Conservation (phyloP, 345 rosid genomes). For the Lagerstroemia speciosa region DNA sequence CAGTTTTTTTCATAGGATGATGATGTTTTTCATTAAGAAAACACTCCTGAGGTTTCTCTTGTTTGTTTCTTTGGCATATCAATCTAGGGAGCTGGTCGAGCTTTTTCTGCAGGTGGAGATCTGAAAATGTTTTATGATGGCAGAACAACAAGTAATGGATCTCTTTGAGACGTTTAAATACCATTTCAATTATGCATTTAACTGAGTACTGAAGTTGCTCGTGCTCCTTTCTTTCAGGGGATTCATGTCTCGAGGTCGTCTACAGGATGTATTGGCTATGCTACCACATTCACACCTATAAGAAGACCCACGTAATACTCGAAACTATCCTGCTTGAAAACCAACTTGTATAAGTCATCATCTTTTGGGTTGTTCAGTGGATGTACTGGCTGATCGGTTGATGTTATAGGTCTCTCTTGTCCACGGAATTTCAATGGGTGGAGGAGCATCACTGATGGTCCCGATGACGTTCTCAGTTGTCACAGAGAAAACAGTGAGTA, state of each 20-base stretch:
- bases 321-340: neutral
- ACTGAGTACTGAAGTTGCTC: neutral
- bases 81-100: constrained; percentile 79
- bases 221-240: constrained; percentile 40
- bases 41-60: neutral
- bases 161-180: neutral
- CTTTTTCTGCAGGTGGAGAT: constrained; percentile 97
- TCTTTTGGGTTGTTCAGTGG: neutral
- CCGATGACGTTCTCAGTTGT: constrained; percentile 92
- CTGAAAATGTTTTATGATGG: constrained; percentile 75
- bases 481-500: constrained; percentile 81
- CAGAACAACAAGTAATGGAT: constrained; percentile 51
- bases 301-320: constrained; percentile 57
- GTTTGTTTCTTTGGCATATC: neutral
- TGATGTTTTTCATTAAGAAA: neutral
- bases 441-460: constrained; percentile 88
- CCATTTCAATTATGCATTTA: too few species aligned
- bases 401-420: constrained; percentile 64
- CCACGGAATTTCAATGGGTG: constrained; percentile 94
- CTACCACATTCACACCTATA: constrained; percentile 78
- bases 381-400: neutral
- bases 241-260: constrained; percentile 82
- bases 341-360: neutral
- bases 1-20: too few species aligned
- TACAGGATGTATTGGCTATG: constrained; percentile 97